phyloP scores from a whole-genome alignment of 164 flowering plant species.

The Stephania japonica region DNA sequence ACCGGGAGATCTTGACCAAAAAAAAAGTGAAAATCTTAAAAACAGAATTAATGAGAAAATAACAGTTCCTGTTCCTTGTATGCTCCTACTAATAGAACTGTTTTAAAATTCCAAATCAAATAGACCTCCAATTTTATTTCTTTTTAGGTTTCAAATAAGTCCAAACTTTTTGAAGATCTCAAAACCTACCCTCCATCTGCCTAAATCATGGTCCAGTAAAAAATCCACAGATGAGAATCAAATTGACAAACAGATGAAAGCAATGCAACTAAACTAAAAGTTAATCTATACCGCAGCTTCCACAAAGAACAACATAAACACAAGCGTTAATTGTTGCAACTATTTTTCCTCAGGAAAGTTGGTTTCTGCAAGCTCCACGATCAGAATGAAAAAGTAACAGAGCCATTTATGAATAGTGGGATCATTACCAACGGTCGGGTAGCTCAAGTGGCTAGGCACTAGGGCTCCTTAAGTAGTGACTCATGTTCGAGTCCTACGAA shows the following conservation, averaged over 20 bases:
- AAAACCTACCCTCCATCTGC: neutral
- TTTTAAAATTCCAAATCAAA: neutral
- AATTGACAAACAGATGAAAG: neutral
- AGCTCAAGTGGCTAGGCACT: no score
- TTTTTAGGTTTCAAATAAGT: neutral
- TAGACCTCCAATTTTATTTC: neutral
- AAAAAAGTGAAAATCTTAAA: neutral
- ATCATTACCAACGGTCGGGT: no score
- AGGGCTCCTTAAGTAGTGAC: no score
- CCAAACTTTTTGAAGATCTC: neutral
- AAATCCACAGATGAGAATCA: neutral
- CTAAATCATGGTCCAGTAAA: neutral
- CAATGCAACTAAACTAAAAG: neutral
- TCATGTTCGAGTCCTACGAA: no score
- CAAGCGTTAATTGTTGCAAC: neutral
- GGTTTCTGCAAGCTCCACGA: neutral
- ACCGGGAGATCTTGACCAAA: no score
- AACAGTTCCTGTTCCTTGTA: neutral
- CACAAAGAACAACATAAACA: neutral
- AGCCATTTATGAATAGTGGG: neutral
- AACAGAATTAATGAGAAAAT: neutral
- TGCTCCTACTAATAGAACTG: neutral
- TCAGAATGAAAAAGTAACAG: neutral
- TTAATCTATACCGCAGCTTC: neutral
- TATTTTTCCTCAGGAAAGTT: neutral